Evolutionary conservation across 352 stramenopile genomes (phyloP).

Genomic region (Phytophthora niederhauseri): DNA sequence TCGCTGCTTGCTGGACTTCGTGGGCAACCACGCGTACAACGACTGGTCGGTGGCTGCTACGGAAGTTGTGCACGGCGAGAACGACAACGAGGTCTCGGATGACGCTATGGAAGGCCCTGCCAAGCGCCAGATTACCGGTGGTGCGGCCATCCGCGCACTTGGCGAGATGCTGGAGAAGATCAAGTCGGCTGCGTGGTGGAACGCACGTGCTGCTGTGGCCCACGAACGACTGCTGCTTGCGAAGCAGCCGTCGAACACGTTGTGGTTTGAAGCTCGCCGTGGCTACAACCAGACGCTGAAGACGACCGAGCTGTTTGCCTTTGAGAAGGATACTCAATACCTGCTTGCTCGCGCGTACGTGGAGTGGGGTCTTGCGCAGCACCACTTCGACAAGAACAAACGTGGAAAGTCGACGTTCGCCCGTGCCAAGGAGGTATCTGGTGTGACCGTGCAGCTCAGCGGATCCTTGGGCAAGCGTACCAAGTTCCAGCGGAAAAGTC

Average conservation of each 20-base stretch:
- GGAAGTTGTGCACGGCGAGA: conserved; percentile 38
- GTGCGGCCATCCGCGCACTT: conserved; percentile 30
- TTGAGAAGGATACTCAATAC: conserved; percentile 54
- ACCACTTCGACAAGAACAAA: conserved; percentile 93
- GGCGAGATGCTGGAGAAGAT: conserved; percentile 40
- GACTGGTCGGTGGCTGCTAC: conserved; percentile 70
- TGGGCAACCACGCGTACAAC: conserved; percentile 58
- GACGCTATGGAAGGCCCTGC: conserved; percentile 36
- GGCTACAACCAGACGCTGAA: conserved; percentile 60
- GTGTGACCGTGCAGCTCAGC: conserved; percentile 89
- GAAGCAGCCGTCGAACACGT: conserved; percentile 68
- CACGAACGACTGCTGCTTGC: conserved; percentile 74
- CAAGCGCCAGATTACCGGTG: conserved; percentile 36
- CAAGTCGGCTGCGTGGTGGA: conserved; percentile 74
- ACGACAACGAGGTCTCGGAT: conserved; percentile 52
- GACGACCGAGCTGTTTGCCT: conserved; percentile 41
- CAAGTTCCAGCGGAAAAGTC: conserved; percentile 94
- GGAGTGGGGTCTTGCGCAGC: conserved; percentile 94
- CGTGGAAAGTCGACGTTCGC: conserved; percentile 92
- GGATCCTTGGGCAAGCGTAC: conserved; percentile 94
- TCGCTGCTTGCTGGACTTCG: conserved; percentile 68
- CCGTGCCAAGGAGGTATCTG: conserved; percentile 80
- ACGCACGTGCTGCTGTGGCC: conserved; percentile 69
- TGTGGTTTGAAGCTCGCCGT: conserved; percentile 78
- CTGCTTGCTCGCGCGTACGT: conserved; percentile 79